Percentiles rank a stretch among this genome's conserved stretches.
Evolutionary conservation across 345 rosid genomes (phyloP).

Genomic region (Eutrema heterophyllum): DNA sequence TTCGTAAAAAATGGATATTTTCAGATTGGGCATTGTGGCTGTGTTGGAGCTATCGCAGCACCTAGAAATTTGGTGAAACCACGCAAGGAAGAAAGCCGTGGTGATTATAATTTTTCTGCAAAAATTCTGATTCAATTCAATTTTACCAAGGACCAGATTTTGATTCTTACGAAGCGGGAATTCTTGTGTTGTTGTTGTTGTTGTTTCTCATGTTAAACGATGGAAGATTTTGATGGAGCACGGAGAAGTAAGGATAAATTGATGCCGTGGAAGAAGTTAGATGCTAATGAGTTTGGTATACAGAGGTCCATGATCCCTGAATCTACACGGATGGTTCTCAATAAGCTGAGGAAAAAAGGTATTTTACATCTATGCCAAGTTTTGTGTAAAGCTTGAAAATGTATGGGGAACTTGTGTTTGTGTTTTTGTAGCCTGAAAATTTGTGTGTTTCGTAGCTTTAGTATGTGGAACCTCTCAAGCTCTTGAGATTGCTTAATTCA

Average conservation of each 20-base stretch:
- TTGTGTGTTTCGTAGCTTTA: not conserved
- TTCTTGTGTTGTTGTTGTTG: not conserved
- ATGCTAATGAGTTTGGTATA: constrained; percentile 56
- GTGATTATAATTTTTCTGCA: not conserved
- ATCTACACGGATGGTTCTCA: constrained; percentile 55
- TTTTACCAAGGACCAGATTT: not conserved
- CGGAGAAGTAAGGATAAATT: constrained; percentile 22
- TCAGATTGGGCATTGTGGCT: constrained; percentile 33
- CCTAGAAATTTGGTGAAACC: constrained; percentile 26
- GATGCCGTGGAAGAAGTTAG: constrained; percentile 44
- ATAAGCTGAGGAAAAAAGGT: constrained; percentile 51
- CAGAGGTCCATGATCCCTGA: constrained; percentile 53
- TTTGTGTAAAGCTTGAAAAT: not conserved
- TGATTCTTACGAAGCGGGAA: not conserved
- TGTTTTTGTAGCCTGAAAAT: not conserved
- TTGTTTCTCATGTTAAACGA: not conserved
- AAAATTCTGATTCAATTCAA: not conserved
- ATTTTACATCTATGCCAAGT: not conserved
- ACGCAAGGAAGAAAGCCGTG: constrained; percentile 28
- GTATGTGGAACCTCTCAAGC: not conserved
- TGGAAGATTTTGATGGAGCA: constrained; percentile 17
- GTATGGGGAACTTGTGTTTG: too few relatives aligned
- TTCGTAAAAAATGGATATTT: not conserved
- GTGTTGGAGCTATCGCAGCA: constrained; percentile 29
- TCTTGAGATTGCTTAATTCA: not conserved